Base-by-base conservation (phyloP, 2,329 filamentous ascomycete species). In the Phialocephala sp. region DNA sequence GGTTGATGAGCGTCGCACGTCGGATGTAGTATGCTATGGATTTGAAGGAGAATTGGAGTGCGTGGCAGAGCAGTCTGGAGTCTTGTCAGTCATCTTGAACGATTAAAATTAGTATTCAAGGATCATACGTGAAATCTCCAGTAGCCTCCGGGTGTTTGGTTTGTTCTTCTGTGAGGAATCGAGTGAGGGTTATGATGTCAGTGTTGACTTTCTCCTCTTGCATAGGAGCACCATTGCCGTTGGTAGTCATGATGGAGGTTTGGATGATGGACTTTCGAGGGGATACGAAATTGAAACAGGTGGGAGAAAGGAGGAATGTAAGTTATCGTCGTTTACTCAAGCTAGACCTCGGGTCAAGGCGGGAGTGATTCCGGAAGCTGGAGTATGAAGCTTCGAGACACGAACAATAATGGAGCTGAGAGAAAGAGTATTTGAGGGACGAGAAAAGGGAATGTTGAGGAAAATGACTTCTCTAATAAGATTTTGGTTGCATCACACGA, bases 21-120 rank as follows among this genome's bases (percentile, higher is more conserved):
- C 94, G 94, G 80, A 99, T 99, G 85, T 97, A 99, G 86, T 98
- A 97, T 74, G 95, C 93, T 80, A 99, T 99, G 72, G 93, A 97
- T 85, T 99, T 99, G 90, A 99, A 99, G 71, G 95, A 94, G 85
- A 98, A 99, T 81, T 98, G 95, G 66, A 99, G 91, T 67, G 95
- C 94, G 79, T 99, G 95, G 85, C 93, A 97, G 66, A 99, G 88
- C 61, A 99, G 87, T 75, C 94, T 97, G 75, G 60, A 45, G 41
- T 37, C 3, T 20, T 63, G 62, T 72, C 64, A 71, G 66, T 52
- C 50, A 20, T 32, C 12, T 27, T 18, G n/a, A 6, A 20, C 4
- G 8, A 20, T 11, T 2, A 8, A 24, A 5, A 11, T 9, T 5
- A 24, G 18, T 1, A 50, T 50, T 35, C 11, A 9, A 37, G 27